Conservation (phyloP, 306 rosid genomes). For the Abrus pulchellus region DNA sequence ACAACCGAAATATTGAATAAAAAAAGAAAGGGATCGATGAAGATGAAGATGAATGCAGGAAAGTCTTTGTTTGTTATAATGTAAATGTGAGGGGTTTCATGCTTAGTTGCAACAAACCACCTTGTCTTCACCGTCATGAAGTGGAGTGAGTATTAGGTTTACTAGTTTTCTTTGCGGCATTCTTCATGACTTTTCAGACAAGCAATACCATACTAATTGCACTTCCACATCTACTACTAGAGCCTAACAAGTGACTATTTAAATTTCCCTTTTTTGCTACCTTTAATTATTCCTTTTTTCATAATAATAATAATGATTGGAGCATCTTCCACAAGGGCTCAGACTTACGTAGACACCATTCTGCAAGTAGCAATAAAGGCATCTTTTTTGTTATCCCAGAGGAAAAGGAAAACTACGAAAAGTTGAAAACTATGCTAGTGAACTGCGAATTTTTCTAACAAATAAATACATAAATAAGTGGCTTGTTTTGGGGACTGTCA, state of each 20-base stretch:
- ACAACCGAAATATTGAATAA: slow-evolving; percentile 16
- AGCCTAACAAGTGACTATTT: not conserved
- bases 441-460: slow-evolving; percentile 18
- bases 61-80: slow-evolving; percentile 16
- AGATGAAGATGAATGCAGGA: not conserved
- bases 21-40: not conserved
- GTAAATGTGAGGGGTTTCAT: slow-evolving; percentile 39
- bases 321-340: slow-evolving; percentile 39
- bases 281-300: too few species aligned
- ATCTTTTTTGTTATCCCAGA: slow-evolving; percentile 26
- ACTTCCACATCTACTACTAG: not conserved
- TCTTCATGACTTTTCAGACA: slow-evolving; percentile 29
- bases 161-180: slow-evolving; percentile 16
- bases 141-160: slow-evolving; percentile 54
- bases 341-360: slow-evolving; percentile 30
- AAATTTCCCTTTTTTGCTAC: not conserved
- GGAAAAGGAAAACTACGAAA: not conserved
- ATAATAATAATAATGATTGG: not conserved
- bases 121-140: slow-evolving; percentile 38
- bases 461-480: not conserved
- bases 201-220: slow-evolving; percentile 30
- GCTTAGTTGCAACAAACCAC: slow-evolving; percentile 53
- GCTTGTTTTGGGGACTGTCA: slow-evolving; percentile 2
- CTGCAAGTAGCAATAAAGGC: slow-evolving; percentile 44
- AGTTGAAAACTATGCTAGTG: not conserved